These are phyloP conservation scores for Lachnellula hyalina DNA, from an alignment of 2,329 filamentous ascomycete genomes.

Conservation along the genomic window DNA sequence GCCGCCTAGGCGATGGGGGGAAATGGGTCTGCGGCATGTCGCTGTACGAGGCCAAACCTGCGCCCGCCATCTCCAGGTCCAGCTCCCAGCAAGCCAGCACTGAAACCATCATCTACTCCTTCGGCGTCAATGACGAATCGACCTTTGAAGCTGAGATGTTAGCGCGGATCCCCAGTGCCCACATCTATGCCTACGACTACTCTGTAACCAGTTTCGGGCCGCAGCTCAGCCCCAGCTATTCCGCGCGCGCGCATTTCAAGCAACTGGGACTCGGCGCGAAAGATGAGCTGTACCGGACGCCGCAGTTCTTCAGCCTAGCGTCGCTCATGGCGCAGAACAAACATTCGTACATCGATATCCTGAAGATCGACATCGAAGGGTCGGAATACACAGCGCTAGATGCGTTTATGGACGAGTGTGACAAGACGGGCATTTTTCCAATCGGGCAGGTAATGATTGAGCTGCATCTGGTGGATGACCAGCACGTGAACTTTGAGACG, in stretches of 20 bases:
- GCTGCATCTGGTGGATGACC: constrained; percentile 25
- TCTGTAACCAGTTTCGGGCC: constrained; percentile 32
- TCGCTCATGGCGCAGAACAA: constrained; percentile 36
- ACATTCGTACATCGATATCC: constrained; percentile 36
- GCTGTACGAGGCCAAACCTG: constrained; percentile 28
- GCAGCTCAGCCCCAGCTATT: constrained; percentile 10
- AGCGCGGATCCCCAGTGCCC: constrained; percentile 32
- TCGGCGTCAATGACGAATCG: constrained; percentile 35
- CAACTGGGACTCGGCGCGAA: constrained; percentile 31
- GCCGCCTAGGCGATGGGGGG: constrained; percentile 37
- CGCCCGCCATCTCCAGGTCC: constrained; percentile 13
- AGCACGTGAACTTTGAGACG: constrained; percentile 20
- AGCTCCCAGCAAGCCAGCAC: constrained; percentile 9
- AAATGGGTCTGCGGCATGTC: constrained; percentile 40
- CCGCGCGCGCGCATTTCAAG: constrained; percentile 31
- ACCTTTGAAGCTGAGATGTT: constrained; percentile 37
- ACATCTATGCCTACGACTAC: constrained; percentile 38
- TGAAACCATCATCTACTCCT: constrained; percentile 34
- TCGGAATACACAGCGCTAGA: constrained; percentile 32
- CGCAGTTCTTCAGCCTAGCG: constrained; percentile 34
- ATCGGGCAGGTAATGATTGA: constrained; percentile 28
- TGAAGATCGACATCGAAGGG: constrained; percentile 39
- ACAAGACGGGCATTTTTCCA: constrained; percentile 13
- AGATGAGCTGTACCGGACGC: constrained; percentile 25
- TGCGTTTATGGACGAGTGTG: constrained; percentile 20